These are phyloP conservation scores for Straminergon stramineum DNA, from an alignment of 225 moss, liverwort and hornwort genomes.

Conservation along the genomic window DNA sequence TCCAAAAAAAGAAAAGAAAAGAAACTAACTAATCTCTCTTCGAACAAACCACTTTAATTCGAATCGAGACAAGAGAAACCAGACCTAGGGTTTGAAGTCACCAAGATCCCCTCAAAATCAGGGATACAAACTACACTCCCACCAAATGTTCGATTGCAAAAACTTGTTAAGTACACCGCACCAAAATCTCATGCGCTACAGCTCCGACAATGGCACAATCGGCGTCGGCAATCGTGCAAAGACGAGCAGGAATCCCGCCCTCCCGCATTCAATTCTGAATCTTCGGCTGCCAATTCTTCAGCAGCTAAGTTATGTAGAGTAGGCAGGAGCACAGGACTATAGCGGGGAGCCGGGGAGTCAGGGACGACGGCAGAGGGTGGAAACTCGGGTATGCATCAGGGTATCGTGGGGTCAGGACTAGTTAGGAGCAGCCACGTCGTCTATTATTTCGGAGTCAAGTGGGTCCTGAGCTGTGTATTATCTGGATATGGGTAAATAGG, in stretches of 20 bases:
- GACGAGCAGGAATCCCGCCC: background rate
- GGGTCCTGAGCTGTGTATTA: background rate
- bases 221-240: background rate
- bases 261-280: background rate
- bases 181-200: background rate
- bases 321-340: background rate
- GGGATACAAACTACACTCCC: background rate
- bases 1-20: background rate
- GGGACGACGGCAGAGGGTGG: background rate
- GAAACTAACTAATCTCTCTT: background rate
- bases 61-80: background rate
- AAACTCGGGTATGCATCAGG: background rate
- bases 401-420: background rate
- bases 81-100: background rate
- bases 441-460: no score
- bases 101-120: background rate
- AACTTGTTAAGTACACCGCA: background rate
- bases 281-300: background rate
- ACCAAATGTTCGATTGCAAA: background rate
- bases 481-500: accelerated
- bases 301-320: no score
- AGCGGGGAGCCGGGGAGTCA: background rate
- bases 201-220: background rate
- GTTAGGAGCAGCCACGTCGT: background rate
- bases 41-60: background rate